Conservation (phyloP, 495 filamentous ascomycete genomes). For the Penicillium silybi region DNA sequence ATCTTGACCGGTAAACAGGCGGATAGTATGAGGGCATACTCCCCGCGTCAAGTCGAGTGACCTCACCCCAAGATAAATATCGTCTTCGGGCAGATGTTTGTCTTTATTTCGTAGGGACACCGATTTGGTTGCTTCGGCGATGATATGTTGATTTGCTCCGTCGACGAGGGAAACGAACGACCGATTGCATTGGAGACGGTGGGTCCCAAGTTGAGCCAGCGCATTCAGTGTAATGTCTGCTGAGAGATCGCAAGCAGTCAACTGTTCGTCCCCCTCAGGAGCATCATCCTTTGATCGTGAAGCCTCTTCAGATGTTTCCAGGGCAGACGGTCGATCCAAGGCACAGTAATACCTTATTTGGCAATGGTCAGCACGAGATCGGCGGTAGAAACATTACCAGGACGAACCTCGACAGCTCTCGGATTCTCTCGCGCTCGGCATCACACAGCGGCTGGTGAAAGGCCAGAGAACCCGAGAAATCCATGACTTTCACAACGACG, state of each 20-base stretch:
- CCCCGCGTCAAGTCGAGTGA: slow-evolving; percentile 41
- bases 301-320: neutral
- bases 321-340: slow-evolving; percentile 11
- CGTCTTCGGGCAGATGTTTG: slow-evolving; percentile 32
- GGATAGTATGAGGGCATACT: slow-evolving; percentile 48
- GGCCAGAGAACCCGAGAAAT: slow-evolving; percentile 7
- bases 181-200: slow-evolving; percentile 50
- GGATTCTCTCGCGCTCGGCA: slow-evolving; percentile 20
- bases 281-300: neutral
- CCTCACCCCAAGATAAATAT: slow-evolving; percentile 41
- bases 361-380: neutral
- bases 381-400: neutral
- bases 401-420: slow-evolving; percentile 20
- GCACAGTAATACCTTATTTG: slow-evolving; percentile 31
- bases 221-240: slow-evolving; percentile 58
- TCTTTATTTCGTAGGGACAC: slow-evolving; percentile 41
- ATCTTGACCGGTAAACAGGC: slow-evolving; percentile 26
- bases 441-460: slow-evolving; percentile 12
- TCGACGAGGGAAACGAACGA: slow-evolving; percentile 59
- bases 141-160: slow-evolving; percentile 52
- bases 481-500: slow-evolving; percentile 7
- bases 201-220: slow-evolving; percentile 58
- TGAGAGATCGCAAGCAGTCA: slow-evolving; percentile 22
- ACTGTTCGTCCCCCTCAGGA: slow-evolving; percentile 13
- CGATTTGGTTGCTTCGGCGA: slow-evolving; percentile 59